Base-by-base conservation (phyloP, 768 basidiomycete species). In the Saitozyma sp. region DNA sequence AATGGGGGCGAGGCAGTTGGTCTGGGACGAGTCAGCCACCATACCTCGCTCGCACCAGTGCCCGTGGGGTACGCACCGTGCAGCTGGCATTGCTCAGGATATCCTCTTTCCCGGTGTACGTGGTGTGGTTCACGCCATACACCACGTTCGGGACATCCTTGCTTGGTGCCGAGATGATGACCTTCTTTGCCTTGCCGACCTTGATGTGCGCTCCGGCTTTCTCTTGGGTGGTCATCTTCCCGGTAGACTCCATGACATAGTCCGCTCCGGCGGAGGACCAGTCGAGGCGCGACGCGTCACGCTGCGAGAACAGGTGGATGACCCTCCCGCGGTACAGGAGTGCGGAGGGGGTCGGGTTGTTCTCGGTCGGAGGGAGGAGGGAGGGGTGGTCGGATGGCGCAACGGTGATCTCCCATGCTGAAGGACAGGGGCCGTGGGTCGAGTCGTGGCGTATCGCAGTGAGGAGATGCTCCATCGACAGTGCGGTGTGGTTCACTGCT, bases 401-500 rank as follows among this genome's bases (percentile, higher is more conserved):
- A 63, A 77, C 58, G 38, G 66, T 56, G 19, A 80, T 59, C 8
- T 74, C 67, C 37, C 50, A 38, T 0, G 68, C 67, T 43, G 70
- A 58, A 17, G 53, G 43, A 40, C 65, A 72, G 2, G 58, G 58
- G 8, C 80, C 80, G 56, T 80, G 80, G 11, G 80, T 80, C 13
- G 74, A 74, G 63, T 80, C 80, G 62, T 75, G 77, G n/a, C 64
- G 66, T 56, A 79, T 77, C 1, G 70, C 73, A 50, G 69, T 75
- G 50, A 80, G 63, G 37, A 79, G 73, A 49, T 78, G 69, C 53
- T 77, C 77, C 20, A 73, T 46, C 9, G 69, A 69, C 8, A 75
- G 74, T 2, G 78, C 80, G 16, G 80, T 80, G 67, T 80, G 80
- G 53, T 80, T 80, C 66, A 80, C 77, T 10, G 78, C 79, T 13